Conservation (phyloP, 2,329 filamentous ascomycete genomes). For the Xylaria sp. region DNA sequence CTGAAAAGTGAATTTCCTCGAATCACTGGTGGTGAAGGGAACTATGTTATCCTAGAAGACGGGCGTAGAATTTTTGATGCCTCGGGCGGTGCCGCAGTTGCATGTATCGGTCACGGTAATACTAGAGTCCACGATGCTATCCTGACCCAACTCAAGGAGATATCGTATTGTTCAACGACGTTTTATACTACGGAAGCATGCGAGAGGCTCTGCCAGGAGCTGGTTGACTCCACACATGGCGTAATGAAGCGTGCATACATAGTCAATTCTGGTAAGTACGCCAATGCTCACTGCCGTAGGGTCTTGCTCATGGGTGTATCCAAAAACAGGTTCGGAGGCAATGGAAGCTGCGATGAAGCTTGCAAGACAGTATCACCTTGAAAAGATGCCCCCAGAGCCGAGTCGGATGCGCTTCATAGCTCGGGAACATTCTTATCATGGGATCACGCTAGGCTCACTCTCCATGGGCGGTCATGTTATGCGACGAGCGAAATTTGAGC, state of each 20-base stretch:
- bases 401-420: conserved; percentile 69
- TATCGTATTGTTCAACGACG: conserved; percentile 51
- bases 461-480: conserved; percentile 66
- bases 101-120: conserved; percentile 53
- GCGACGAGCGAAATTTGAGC: conserved; percentile 66
- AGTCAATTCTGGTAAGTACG: conserved; percentile 43
- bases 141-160: conserved; percentile 46
- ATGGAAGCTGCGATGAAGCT: conserved; percentile 68
- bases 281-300: neutral
- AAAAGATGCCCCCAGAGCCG: conserved; percentile 57
- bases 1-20: conserved; percentile 43
- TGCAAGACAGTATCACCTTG: conserved; percentile 64
- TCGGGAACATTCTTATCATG: conserved; percentile 72
- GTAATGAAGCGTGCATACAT: conserved; percentile 45
- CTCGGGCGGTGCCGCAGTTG: conserved; percentile 53
- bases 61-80: conserved; percentile 52
- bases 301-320: neutral
- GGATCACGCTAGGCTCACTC: conserved; percentile 71
- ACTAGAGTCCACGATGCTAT: conserved; percentile 49
- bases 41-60: conserved; percentile 47
- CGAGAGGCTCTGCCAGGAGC: conserved; percentile 35
- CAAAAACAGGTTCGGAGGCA: conserved; percentile 61
- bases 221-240: conserved; percentile 42
- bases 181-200: conserved; percentile 35
- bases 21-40: conserved; percentile 45